A percentile compares a stretch with the other conserved stretches of the same genome.
Evolutionary conservation across 139 green algal genomes (phyloP).

Genomic region (Auxenochlorella pyrenoidosa): DNA sequence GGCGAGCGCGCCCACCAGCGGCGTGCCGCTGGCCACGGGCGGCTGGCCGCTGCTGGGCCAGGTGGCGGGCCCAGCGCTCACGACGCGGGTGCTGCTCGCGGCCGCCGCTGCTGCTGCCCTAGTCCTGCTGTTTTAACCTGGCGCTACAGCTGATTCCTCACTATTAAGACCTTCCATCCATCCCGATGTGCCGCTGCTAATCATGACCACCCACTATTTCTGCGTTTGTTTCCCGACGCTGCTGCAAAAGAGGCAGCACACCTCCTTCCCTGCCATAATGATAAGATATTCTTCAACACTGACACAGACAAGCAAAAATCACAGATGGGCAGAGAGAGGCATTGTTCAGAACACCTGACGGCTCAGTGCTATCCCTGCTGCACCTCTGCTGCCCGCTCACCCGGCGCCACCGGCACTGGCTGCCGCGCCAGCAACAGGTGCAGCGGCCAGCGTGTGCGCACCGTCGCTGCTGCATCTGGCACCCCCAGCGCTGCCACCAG

Average conservation of each 20-base stretch:
- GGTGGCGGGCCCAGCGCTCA: not conserved
- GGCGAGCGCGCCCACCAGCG: not conserved
- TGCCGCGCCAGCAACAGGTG: slow-evolving; percentile 2
- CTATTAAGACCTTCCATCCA: too few species aligned
- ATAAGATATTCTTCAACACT: too few species aligned
- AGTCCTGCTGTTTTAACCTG: not conserved
- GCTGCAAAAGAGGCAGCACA: too few species aligned
- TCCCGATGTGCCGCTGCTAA: too few species aligned
- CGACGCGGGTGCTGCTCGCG: not conserved
- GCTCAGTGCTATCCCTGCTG: too few species aligned
- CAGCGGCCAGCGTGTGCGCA: not conserved
- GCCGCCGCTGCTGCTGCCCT: not conserved
- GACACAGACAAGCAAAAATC: too few species aligned
- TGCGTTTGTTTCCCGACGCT: too few species aligned
- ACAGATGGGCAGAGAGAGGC: too few species aligned
- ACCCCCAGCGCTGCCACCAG: not conserved
- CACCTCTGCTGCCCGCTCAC: not conserved
- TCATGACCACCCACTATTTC: too few species aligned
- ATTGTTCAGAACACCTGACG: too few species aligned
- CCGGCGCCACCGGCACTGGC: not conserved
- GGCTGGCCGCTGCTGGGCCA: not conserved
- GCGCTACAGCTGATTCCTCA: too few species aligned
- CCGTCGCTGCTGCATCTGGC: not conserved
- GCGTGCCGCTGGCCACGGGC: not conserved
- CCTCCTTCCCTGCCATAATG: too few species aligned